Evolutionary conservation across 2,329 filamentous ascomycete species (phyloP), one percentile per base, ranked within the genome.

Genomic region (Hansfordia pulvinata): DNA sequence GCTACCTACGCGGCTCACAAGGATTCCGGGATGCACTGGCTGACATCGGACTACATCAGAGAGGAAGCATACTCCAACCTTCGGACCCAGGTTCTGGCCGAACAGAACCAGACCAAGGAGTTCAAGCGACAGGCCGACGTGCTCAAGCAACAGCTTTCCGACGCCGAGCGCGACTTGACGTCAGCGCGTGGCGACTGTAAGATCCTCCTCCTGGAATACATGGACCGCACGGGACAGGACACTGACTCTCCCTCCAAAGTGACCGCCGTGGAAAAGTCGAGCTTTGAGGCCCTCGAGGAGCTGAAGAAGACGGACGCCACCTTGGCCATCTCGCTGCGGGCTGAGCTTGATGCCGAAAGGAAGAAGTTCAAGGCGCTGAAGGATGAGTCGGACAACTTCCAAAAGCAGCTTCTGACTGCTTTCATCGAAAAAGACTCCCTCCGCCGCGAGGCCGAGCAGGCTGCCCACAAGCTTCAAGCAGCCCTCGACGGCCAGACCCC

Each of bases 361-460:
- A 58, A 54, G 32, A 63, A 69, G 37, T 53, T 62, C 35, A 59
- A 58, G 30, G 47, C 54, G 29, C 47, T 64, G 26, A 55, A 52
- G 32, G 52, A 58, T 29, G 68, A 75, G 43, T 55, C 59, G 26
- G 67, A 74, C 28, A 56, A 63, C 33, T 61, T 69, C 40, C 68
- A 71, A 48, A 59, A 60, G 24, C 69, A 76, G 41, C 58, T 76
- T 14, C 59, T 76, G 36, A 60, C 69, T 20, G 63, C 67, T 23
- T 55, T 76, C 11, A 54, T 76, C 23, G 60, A 64, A 35, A 75
- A 75, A 44, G 69, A 76, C 33, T 64, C 64, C 45, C 53, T 73
- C 28, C 60, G 64, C 29, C 66, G 67, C 44, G 58, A 68, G 31
- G 49, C 61, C 19, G 64, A 69, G 35, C 56, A 60, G 26, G 47